Evolutionary conservation across 306 rosid species (phyloP).

Genomic region (Ammopiptanthus mongolicus): DNA sequence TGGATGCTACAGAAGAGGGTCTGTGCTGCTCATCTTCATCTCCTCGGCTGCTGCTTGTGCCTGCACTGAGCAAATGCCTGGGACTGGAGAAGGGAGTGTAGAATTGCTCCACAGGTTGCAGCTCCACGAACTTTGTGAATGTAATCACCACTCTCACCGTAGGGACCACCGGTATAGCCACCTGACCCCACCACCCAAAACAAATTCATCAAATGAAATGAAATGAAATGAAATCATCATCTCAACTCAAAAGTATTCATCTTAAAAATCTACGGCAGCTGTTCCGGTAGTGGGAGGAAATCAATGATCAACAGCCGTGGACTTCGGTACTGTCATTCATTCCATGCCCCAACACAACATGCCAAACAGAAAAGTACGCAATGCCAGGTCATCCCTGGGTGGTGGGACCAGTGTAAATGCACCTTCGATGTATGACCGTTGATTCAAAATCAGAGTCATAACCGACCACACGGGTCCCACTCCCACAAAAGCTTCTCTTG

Average conservation of each 20-base stretch:
- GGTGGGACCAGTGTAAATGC: slow-evolving; percentile 18
- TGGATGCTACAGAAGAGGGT: slow-evolving; percentile 27
- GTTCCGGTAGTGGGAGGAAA: neutral
- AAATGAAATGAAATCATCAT: neutral
- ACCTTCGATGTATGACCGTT: neutral
- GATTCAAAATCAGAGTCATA: neutral
- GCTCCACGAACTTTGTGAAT: slow-evolving; percentile 84
- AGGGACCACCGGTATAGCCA: slow-evolving; percentile 89
- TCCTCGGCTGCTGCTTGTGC: neutral
- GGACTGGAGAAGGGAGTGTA: slow-evolving; percentile 87
- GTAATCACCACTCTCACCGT: slow-evolving; percentile 91
- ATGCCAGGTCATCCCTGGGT: neutral
- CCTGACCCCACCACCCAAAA: slow-evolving; percentile 31
- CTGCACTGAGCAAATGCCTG: slow-evolving; percentile 42
- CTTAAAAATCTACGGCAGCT: neutral
- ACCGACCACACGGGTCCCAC: slow-evolving; percentile 20
- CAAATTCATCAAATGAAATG: neutral
- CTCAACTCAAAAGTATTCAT: neutral
- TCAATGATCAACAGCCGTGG: neutral
- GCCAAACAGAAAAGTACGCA: neutral
- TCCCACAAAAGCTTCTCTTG: slow-evolving; percentile 33
- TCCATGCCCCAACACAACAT: neutral
- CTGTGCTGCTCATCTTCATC: slow-evolving; percentile 30
- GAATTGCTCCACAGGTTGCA: slow-evolving; percentile 64
- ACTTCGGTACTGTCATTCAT: too few relatives aligned